A percentile compares a stretch with the other conserved stretches of the same genome.
Evolutionary conservation across 164 flowering plant species (phyloP).

Genomic region (Houttuynia cordata): DNA sequence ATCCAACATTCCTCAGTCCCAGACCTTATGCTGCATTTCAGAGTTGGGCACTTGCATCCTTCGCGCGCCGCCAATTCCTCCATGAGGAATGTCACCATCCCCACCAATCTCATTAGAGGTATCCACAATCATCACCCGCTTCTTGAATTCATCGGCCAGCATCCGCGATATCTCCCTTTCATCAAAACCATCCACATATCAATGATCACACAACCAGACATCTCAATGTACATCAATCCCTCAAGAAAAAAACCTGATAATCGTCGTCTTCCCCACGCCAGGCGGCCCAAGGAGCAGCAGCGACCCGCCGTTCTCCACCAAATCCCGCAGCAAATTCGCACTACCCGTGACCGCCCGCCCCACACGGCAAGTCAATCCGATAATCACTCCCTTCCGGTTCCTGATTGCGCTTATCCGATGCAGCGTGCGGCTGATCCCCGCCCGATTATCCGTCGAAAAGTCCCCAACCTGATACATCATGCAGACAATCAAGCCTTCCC

Average conservation of each 20-base stretch:
- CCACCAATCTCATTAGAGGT: slow-evolving; percentile 98
- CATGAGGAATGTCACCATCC: slow-evolving; percentile 97
- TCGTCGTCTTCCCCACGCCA: slow-evolving; percentile 96
- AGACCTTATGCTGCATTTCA: slow-evolving; percentile 86
- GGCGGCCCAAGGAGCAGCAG: slow-evolving; percentile 93
- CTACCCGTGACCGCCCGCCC: slow-evolving; percentile 90
- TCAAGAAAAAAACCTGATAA: slow-evolving; percentile 45
- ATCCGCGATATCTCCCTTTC: slow-evolving; percentile 91
- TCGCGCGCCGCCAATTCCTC: slow-evolving; percentile 86
- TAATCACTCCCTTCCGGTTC: slow-evolving; percentile 68
- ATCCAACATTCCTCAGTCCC: background rate
- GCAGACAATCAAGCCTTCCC: background rate
- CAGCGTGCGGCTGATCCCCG: slow-evolving; percentile 87
- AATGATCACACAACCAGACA: background rate
- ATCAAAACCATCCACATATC: background rate
- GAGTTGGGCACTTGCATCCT: slow-evolving; percentile 88
- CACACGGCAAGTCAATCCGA: slow-evolving; percentile 92
- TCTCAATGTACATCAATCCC: background rate
- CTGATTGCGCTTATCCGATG: slow-evolving; percentile 89
- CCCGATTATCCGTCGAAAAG: slow-evolving; percentile 86
- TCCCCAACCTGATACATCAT: slow-evolving; percentile 66
- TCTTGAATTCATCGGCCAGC: slow-evolving; percentile 83
- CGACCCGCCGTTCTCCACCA: slow-evolving; percentile 76
- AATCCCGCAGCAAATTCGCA: slow-evolving; percentile 68
- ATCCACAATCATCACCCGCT: slow-evolving; percentile 97